Evolutionary conservation across 805 yeast species (phyloP), one percentile per base, ranked within the genome.

Genomic region (Myxozyma geophila): DNA sequence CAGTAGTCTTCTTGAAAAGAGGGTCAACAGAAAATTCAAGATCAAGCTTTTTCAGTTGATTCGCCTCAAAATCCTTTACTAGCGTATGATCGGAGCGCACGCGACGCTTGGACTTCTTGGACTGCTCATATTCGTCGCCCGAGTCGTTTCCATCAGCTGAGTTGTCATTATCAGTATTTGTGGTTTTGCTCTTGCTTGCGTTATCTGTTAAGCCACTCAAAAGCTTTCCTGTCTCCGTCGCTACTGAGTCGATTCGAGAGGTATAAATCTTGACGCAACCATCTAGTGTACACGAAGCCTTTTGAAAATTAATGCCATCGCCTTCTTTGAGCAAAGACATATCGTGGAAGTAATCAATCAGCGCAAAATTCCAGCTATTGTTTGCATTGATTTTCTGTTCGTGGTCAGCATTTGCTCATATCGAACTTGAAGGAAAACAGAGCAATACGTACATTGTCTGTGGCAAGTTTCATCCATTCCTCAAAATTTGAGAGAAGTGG

Each of bases 221-320:
- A 60, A 93, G 79, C 70, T 86, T 85, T 1, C 96, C 96, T 0
- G 98, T 92, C 71, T 92, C 98, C 8, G 88, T 87, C 5, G 92
- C 96, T 0, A 91, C 96, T 0, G 96, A 88, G 71, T 92, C 98
- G 23, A 93, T 92, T 70, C 98, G 83, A 15, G 96, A 89, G 12
- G 92, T 85, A 74, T 93, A 93, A 58, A 93, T 90, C 77, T 92
- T 92, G 40, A 92, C 93, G 79, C 98, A 92, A 0, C 98, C 98
- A 72, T 92, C 98, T 23, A 93, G 78, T 0, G 98, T 90, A 2
- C 96, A 91, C 0, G 95, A 86, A 0, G 98, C 98, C 69, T 87
- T 85, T 74, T 90, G 97, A 74, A 93, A 92, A 74, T 92, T 91
- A 71, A 92, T 89, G 47, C 85, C 82, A 60, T 88, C 91, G 5